These are phyloP conservation scores for Actinomucor elegans DNA, from an alignment of 371 early-diverging fungal species.

Conservation along the genomic window DNA sequence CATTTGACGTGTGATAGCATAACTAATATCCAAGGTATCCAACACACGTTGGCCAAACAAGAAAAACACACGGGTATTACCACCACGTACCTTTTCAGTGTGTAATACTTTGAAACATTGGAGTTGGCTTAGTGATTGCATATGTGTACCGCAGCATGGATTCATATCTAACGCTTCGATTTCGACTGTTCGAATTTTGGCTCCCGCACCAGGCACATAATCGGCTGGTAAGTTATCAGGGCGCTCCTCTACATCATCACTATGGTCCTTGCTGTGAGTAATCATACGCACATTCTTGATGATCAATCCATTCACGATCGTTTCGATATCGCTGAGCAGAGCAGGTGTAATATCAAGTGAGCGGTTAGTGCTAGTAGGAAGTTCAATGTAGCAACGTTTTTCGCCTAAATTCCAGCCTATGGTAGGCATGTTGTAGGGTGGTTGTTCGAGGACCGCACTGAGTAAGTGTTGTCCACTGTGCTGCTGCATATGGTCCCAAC, in stretches of 20 bases:
- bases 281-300: conserved; percentile 50
- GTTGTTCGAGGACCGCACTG: conserved; percentile 67
- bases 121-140: conserved; percentile 58
- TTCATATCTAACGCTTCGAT: conserved; percentile 64
- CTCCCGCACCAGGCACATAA: conserved; percentile 53
- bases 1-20: conserved; percentile 51
- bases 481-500: conserved; percentile 82
- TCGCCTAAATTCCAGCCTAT: conserved; percentile 73
- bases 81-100: conserved; percentile 70
- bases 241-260: conserved; percentile 41
- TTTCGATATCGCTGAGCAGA: conserved; percentile 52
- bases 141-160: conserved; percentile 86
- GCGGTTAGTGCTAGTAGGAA: conserved; percentile 37
- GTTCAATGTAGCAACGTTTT: conserved; percentile 59
- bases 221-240: conserved; percentile 63
- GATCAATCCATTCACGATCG: conserved; percentile 59
- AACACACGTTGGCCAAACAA: conserved; percentile 66
- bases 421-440: conserved; percentile 57
- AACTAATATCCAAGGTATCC: conserved; percentile 41
- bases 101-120: conserved; percentile 65
- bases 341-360: conserved; percentile 39
- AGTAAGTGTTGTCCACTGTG: conserved; percentile 81
- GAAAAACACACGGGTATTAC: conserved; percentile 69
- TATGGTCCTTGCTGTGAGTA: conserved; percentile 30
- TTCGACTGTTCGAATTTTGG: conserved; percentile 60